Evolutionary conservation across 2,329 filamentous ascomycete genomes (phyloP), one percentile per base, ranked within the genome.

Genomic region (Epichloe hybrida): DNA sequence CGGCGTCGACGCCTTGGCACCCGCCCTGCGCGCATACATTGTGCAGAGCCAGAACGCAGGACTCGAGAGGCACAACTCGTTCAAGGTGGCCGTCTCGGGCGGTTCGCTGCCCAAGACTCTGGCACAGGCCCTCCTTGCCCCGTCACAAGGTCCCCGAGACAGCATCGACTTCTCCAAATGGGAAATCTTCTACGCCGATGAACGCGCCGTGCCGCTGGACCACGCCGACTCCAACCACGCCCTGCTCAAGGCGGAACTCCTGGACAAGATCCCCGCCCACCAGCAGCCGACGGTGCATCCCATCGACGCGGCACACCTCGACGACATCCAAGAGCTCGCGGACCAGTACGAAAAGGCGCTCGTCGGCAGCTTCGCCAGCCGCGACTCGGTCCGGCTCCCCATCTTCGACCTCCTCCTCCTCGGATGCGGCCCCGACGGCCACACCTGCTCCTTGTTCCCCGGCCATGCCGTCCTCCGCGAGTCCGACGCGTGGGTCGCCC

Each of bases 171-270:
- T 94, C 69, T 74, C 77, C 65, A 88, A 87, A 68, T 98, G 93
- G 93, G 87, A 97, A 63, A 88, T 98, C 64, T 98, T 97, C 77
- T 97, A 96, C 69, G 91, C 91, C 64, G 93, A 98, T 66, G 93
- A 98, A 76, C 87, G 93, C 63, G 88, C 88, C 59, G 93, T 97
- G 49, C 86, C 93, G 21, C 83, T 96, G 59, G 83, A 93, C 67
- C 85, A 97, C 70, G 77, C 81, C 57, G 91, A 98, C 72, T 95
- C 89, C 73, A 98, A 97, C 73, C 95, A 96, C 71, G 81, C 74
- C 54, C 80, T 96, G 43, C 72, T 97, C 59, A 93, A 95, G 73
- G 73, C 81, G 46, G 89, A 96, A 70, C 76, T 96, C 48, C 75
- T 98, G 55, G 84, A 90, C 72, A 91, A 94, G 72, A 86, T 97